Evolutionary conservation across 306 rosid genomes (phyloP).

Genomic region (Alnus glutinosa): DNA sequence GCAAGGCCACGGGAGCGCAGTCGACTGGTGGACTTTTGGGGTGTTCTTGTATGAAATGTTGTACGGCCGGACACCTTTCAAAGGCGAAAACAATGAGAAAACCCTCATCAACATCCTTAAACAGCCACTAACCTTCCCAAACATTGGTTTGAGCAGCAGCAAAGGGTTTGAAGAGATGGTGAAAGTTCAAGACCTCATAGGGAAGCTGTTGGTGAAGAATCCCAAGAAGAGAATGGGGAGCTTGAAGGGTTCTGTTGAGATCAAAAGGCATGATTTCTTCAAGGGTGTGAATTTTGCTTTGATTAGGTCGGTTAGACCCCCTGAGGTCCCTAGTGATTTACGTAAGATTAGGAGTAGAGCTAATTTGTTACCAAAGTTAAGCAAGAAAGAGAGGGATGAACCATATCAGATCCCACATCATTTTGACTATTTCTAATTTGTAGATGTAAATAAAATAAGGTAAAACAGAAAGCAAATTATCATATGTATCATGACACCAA

Average conservation of each 20-base stretch:
- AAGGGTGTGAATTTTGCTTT: slow-evolving; percentile 90
- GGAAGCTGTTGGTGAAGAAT: slow-evolving; percentile 84
- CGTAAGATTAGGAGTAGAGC: slow-evolving; percentile 48
- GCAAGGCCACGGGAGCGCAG: slow-evolving; percentile 94
- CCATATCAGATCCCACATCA: slow-evolving; percentile 74
- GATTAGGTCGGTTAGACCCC: slow-evolving; percentile 83
- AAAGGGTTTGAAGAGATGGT: slow-evolving; percentile 80
- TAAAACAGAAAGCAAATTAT: slow-evolving; percentile 27
- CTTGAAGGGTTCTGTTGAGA: slow-evolving; percentile 84
- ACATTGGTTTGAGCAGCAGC: slow-evolving; percentile 52
- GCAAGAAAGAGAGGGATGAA: slow-evolving; percentile 67
- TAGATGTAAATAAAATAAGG: slow-evolving; percentile 39
- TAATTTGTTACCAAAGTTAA: slow-evolving; percentile 62
- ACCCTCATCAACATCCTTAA: slow-evolving; percentile 76
- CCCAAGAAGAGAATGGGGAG: slow-evolving; percentile 88
- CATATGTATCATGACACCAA: not conserved
- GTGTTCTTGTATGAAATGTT: slow-evolving; percentile 89
- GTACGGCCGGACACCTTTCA: slow-evolving; percentile 87
- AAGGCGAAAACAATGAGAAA: slow-evolving; percentile 92
- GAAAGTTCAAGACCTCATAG: slow-evolving; percentile 75
- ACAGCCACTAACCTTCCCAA: slow-evolving; percentile 74
- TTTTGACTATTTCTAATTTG: slow-evolving; percentile 70
- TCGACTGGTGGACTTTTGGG: slow-evolving; percentile 98
- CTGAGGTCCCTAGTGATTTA: slow-evolving; percentile 66
- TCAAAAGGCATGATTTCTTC: slow-evolving; percentile 89